Base-by-base conservation (phyloP, 1,284 basidiomycete species). In the Trichosporon ovoides region DNA sequence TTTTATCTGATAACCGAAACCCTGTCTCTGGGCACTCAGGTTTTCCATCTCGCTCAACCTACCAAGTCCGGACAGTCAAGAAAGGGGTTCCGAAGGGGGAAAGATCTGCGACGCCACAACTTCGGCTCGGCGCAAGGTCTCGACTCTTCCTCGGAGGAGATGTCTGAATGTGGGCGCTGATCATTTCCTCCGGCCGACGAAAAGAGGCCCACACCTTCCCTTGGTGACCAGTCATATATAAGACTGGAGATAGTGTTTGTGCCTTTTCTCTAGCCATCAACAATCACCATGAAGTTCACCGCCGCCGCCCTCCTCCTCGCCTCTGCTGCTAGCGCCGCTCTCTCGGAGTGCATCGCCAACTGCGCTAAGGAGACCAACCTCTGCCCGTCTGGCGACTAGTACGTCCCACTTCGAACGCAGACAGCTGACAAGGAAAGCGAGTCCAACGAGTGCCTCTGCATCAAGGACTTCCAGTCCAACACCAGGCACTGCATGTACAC, bases 271-370 rank as follows among this genome's bases (percentile, higher is more conserved):
- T 9, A 31, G 28, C 28, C 28, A 37, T 37, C 12, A 13, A 18
- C 50, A 14, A 19, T 34, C 53, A 49, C 24, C 36, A 65, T 62
- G 64, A 57, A 63, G 53, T 53, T 54, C 46, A 40, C 37, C 38
- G 35, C 50, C 38, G 56, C 61, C 48, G 55, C 56, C 38, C 36
- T 68, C 53, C 31, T 64, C 40, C 24, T 64, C 34, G 52, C 65
- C 35, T 55, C 59, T 18, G 57, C 57, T 14, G 55, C 68, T 38
- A 62, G 56, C 13, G 52, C 52, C 38, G 52, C 31, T 12, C 52
- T 53, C 19, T 53, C 52, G 20, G 19, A 38, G 24, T 53, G 52
- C 33, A 53, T 53, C 52, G 33, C 52, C 18, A 20, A 33, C 38
- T 53, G 52, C 33, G 52, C 52, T n/a, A 28, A 53, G 43, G 31